Base-by-base conservation (phyloP, 352 stramenopile species). In the Peronospora farinosa region DNA sequence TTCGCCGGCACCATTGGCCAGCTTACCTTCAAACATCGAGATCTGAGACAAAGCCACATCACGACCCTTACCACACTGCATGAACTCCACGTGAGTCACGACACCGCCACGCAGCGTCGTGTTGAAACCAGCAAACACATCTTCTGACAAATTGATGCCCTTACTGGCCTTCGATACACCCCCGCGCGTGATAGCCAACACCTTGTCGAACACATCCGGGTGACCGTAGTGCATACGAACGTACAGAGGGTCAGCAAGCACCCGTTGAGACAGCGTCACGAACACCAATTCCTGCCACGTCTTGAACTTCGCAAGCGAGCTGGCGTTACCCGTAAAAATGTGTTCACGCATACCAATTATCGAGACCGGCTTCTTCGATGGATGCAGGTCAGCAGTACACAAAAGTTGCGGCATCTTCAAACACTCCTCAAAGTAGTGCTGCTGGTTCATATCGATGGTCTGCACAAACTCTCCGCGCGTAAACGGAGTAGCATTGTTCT, bases 401-500 rank as follows among this genome's bases (percentile, higher is more conserved):
- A 92, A 54, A 13, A 92, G 58, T 58, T 89, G 76, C 9, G 79
- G 77, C 77, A 92, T 89, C 73, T 91, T 92, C 33, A 92, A 40
- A 56, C 78, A 89, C 51, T 91, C 79, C 51, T 92, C 82, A 45
- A 91, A 88, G 64, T 90, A 90, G 55, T 89, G 75, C 37, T 92
- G 68, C 64, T 92, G 82, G 62, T 92, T 92, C 82, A 90, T 90
- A 71, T 92, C 82, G 27, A 92, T 92, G n/a, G 79, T 89, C 67
- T 92, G 82, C 19, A 92, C 59, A 25, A 88, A 90, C 61, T 92
- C 82, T 36, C 82, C 82, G 36, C 79, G 79, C 7, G 82, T 90
- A 51, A 92, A 92, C 27, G 73, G 68, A 9, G 78, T 54, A 4
- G 78, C 82, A 38, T 91, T 88, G 65, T 92, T 92, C 59, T 92